Evolutionary conservation across 2,329 filamentous ascomycete genomes (phyloP).

Genomic region (Neonectria punicea): DNA sequence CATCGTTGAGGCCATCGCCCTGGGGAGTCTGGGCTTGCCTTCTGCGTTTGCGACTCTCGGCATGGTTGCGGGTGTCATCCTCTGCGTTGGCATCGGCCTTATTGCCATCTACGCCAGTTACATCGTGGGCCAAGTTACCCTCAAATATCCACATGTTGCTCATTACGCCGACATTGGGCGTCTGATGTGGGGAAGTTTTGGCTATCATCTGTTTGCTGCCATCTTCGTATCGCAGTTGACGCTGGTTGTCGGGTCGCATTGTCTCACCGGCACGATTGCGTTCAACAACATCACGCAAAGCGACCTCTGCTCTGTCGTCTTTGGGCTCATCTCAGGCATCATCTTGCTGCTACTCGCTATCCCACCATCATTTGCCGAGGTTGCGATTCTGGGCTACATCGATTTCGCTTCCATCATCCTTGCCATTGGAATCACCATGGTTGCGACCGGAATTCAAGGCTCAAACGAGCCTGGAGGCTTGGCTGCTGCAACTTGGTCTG

Average conservation of each 20-base stretch:
- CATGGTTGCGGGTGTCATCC: not conserved
- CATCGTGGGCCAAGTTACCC: not conserved
- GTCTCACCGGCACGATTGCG: not conserved
- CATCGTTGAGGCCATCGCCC: slow-evolving; percentile 2
- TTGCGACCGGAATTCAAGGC: not conserved
- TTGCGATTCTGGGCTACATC: not conserved
- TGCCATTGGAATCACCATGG: not conserved
- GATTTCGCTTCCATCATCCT: not conserved
- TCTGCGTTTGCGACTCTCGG: slow-evolving; percentile 3
- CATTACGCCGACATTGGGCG: slow-evolving; percentile 1
- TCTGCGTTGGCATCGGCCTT: not conserved
- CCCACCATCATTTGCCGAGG: not conserved
- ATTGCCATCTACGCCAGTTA: not conserved
- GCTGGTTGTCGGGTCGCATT: not conserved
- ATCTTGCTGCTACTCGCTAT: not conserved
- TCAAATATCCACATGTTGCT: not conserved
- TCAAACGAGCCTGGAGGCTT: not conserved
- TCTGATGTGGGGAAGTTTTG: not conserved
- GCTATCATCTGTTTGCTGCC: not conserved
- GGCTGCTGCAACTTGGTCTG: not conserved
- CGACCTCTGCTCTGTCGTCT: not conserved
- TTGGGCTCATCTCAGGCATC: not conserved
- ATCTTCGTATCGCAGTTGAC: slow-evolving; percentile 3
- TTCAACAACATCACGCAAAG: slow-evolving; percentile 5
- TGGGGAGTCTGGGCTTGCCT: not conserved